Evolutionary conservation across 2,329 filamentous ascomycete genomes (phyloP).

Genomic region (Beauveria rudraprayagi): DNA sequence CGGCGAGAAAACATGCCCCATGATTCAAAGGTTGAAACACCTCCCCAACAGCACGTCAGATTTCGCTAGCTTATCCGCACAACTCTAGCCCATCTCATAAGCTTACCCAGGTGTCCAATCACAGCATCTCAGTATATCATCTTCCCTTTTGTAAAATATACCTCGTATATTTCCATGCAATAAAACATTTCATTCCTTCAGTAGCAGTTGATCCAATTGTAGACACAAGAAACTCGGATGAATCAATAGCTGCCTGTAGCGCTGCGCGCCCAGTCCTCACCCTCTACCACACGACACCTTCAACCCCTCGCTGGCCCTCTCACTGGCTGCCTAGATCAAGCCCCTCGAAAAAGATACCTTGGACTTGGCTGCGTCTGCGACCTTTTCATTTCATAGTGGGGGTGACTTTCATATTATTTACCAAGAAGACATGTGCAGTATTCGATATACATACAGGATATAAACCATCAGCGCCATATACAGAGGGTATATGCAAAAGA

Average conservation of each 20-base stretch:
- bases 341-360: too few relatives aligned
- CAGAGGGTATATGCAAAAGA: constrained; percentile 12
- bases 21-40: not conserved
- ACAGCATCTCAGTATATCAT: not conserved
- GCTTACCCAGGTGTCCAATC: not conserved
- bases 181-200: too few relatives aligned
- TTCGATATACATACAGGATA: not conserved
- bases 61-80: not conserved
- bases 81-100: not conserved
- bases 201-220: too few relatives aligned
- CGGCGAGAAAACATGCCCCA: not conserved
- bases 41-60: not conserved
- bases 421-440: not conserved
- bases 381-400: not conserved
- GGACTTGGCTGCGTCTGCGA: too few relatives aligned
- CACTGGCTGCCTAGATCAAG: too few relatives aligned
- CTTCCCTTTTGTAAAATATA: not conserved
- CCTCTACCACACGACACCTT: not conserved
- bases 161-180: too few relatives aligned
- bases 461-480: constrained; percentile 2
- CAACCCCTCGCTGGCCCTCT: too few relatives aligned
- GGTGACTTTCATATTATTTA: not conserved
- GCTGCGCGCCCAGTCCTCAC: not conserved
- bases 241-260: too few relatives aligned
- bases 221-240: too few relatives aligned